phyloP scores from a whole-genome alignment of 345 rosid genomes.

The Jatropha curcas region DNA sequence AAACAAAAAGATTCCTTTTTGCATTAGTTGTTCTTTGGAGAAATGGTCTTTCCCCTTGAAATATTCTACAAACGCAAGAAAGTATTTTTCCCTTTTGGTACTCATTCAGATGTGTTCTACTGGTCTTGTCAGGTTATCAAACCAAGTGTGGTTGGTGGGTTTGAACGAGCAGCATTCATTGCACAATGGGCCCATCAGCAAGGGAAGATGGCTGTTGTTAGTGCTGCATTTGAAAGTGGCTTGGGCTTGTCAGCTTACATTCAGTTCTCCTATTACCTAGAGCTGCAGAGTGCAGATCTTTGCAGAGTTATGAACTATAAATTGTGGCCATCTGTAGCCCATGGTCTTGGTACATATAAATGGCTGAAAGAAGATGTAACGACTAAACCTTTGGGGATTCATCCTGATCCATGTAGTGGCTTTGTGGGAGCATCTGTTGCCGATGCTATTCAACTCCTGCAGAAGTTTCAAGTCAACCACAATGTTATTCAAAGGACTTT shows the following conservation, averaged over 20 bases:
- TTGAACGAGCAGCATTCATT: constrained; percentile 72
- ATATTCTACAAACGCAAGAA: background rate
- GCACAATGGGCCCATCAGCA: constrained; percentile 81
- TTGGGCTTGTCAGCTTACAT: constrained; percentile 68
- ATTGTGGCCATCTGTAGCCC: constrained; percentile 52
- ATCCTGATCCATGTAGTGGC: constrained; percentile 44
- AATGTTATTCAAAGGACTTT: constrained; percentile 41
- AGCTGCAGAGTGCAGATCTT: constrained; percentile 54
- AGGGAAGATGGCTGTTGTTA: constrained; percentile 86
- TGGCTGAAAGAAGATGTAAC: constrained; percentile 88
- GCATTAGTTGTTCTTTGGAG: background rate
- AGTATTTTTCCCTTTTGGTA: background rate
- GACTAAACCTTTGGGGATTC: constrained; percentile 52
- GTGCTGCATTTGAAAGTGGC: constrained; percentile 90
- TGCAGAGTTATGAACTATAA: constrained; percentile 39
- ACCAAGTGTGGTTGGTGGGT: constrained; percentile 88
- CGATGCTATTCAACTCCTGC: constrained; percentile 51
- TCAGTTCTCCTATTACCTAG: constrained; percentile 69
- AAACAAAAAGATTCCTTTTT: background rate
- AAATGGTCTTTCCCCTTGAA: background rate
- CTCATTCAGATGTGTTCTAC: constrained; percentile 16
- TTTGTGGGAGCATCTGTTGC: constrained; percentile 60
- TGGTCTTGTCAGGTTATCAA: constrained; percentile 65
- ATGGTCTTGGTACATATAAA: constrained; percentile 88
- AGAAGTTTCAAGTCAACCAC: constrained; percentile 57